Evolutionary conservation across 148 eudicot genomes (phyloP), one percentile per base, ranked within the genome.

Genomic region (Rhododendron ovatum): DNA sequence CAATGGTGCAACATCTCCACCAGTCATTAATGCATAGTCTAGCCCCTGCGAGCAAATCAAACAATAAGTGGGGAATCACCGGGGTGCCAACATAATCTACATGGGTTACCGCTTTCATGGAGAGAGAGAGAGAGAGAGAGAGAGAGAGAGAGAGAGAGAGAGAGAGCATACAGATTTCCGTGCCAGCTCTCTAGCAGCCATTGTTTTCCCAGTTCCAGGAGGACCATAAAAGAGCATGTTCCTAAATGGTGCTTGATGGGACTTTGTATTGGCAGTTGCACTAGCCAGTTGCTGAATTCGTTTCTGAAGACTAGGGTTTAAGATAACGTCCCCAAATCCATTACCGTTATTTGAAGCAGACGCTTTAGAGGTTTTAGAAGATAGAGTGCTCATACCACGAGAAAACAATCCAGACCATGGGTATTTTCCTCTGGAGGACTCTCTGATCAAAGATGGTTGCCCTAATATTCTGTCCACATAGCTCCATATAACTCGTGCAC

Each of bases 191-290:
- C 99, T 94, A 26, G 98, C 99, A 90, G 94, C 99, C 98, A 98
- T 95, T 28, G 99, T 98, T 90, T 98, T 98, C 80, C 99, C 99
- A 80, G 99, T 98, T 85, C 99, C 99, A 30, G 99, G 99, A 84
- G 99, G 99, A 47, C 99, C 98, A 90, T 94, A 98, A 86, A 98
- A 98, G 73, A 98, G 97, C 98, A 98, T 98, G 87, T 98, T 98
- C 80, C 99, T 91, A 86, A 94, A 98, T 61, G 99, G 99, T 87
- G 99, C 99, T 85, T 95, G 98, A 89, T 98, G 98, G 69, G 96
- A 89, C 90, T 98, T 98, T 33, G 99, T 98, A 88, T 98, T 94
- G 84, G 99, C 98, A 81, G 99, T 98, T 63, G 99, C 98, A 87
- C 87, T 90, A 45, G 99, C 95, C 82, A 98, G 89, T 87, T 94